phyloP scores from a whole-genome alignment of 257 asterid genomes.

The Echites panduratus region DNA sequence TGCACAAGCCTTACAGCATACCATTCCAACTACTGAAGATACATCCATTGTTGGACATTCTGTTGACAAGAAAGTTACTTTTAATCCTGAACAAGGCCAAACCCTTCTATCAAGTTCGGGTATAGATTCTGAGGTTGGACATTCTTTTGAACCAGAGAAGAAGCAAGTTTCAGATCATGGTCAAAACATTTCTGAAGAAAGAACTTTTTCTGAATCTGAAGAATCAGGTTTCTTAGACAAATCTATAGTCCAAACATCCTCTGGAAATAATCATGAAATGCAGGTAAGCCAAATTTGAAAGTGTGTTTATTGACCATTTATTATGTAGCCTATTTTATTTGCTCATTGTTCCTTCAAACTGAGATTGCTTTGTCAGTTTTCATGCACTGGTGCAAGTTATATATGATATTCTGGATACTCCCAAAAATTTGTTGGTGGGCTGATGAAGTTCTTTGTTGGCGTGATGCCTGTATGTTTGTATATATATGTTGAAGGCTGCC shows the following conservation, averaged over 20 bases:
- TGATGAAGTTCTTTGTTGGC: no score
- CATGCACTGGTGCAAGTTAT: neutral
- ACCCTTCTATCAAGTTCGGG: slow-evolving; percentile 22
- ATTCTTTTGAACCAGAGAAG: slow-evolving; percentile 26
- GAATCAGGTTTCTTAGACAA: slow-evolving; percentile 29
- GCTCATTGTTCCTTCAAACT: neutral
- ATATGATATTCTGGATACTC: neutral
- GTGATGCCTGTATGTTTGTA: no score
- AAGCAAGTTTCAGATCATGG: slow-evolving; percentile 24
- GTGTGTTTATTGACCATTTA: slow-evolving; percentile 3
- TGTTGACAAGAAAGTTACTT: slow-evolving; percentile 27
- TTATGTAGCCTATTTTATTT: no score
- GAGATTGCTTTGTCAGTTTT: neutral
- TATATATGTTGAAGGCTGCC: neutral
- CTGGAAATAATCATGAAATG: slow-evolving; percentile 32
- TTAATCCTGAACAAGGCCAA: slow-evolving; percentile 16
- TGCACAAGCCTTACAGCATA: no score
- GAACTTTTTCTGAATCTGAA: slow-evolving; percentile 33
- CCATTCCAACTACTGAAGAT: slow-evolving; percentile 21
- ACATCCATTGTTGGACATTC: slow-evolving; percentile 23
- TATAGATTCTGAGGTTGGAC: slow-evolving; percentile 24
- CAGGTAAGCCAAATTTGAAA: slow-evolving; percentile 37
- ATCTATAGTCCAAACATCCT: slow-evolving; percentile 30
- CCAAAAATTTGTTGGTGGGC: neutral
- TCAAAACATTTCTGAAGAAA: slow-evolving; percentile 33